phyloP scores from a whole-genome alignment of 2,329 filamentous ascomycete genomes.

The Aspergillus ruber region DNA sequence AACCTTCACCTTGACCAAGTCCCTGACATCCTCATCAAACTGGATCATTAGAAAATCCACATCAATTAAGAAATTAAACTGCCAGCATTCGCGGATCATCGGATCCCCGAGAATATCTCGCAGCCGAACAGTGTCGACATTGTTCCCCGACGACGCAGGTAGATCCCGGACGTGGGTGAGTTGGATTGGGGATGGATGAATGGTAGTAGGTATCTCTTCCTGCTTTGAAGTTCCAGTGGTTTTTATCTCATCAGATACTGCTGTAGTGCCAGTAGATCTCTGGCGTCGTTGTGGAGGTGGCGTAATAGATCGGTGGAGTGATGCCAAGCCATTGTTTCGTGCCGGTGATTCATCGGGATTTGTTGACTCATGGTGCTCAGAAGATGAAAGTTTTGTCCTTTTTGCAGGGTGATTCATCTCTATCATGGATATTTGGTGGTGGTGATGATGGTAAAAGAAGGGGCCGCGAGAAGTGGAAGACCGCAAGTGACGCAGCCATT shows the following conservation, averaged over 20 bases:
- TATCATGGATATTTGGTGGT: not conserved
- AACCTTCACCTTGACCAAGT: slow-evolving; percentile 50
- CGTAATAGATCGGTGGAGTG: slow-evolving; percentile 26
- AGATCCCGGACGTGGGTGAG: slow-evolving; percentile 65
- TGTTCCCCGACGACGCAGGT: slow-evolving; percentile 46
- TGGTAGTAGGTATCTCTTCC: not conserved
- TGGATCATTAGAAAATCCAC: slow-evolving; percentile 55
- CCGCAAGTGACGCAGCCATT: not conserved
- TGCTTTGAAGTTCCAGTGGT: not conserved
- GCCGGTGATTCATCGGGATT: not conserved
- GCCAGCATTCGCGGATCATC: slow-evolving; percentile 58
- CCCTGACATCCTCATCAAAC: slow-evolving; percentile 52
- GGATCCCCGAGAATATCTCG: slow-evolving; percentile 66
- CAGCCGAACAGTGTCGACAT: slow-evolving; percentile 61
- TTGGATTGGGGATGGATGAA: slow-evolving; percentile 59
- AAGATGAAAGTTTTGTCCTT: slow-evolving; percentile 6
- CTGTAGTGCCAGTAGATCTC: not conserved
- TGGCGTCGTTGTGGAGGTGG: slow-evolving; percentile 13
- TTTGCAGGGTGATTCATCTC: slow-evolving; percentile 9
- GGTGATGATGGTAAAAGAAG: not conserved
- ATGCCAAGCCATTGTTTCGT: slow-evolving; percentile 11
- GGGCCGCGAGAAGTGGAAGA: slow-evolving; percentile 40
- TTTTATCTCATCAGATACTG: not conserved
- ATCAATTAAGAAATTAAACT: slow-evolving; percentile 52
- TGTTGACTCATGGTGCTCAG: not conserved